These are phyloP conservation scores for Podosphaera xanthii DNA, from an alignment of 2,329 filamentous ascomycete species.

Conservation along the genomic window DNA sequence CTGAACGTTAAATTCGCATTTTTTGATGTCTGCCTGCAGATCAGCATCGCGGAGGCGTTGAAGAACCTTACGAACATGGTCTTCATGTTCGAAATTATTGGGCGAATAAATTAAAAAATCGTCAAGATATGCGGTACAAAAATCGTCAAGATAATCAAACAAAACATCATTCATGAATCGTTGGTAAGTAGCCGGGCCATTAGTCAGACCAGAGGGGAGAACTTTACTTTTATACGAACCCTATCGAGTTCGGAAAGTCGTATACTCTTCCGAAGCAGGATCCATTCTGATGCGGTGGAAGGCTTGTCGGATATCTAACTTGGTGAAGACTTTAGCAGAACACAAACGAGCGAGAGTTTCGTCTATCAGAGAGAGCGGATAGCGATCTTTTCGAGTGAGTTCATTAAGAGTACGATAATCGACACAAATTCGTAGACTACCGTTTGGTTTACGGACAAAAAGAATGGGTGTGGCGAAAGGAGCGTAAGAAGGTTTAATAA, in stretches of 20 bases:
- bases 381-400: slow-evolving; percentile 1
- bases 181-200: slow-evolving; percentile 1
- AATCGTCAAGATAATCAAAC: no score
- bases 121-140: no score
- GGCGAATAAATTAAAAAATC: no score
- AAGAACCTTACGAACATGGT: background rate
- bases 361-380: background rate
- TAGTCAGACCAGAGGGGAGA: slow-evolving; percentile 1
- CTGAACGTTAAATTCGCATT: background rate
- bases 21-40: background rate
- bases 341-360: background rate
- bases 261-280: background rate
- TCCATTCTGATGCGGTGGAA: slow-evolving; percentile 1
- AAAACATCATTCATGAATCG: no score
- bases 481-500: no score
- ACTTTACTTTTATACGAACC: background rate
- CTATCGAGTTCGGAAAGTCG: background rate
- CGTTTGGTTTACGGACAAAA: background rate
- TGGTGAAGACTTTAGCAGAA: background rate
- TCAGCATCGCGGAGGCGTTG: background rate
- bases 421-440: background rate
- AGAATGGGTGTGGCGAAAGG: background rate
- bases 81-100: background rate
- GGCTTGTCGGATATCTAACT: background rate
- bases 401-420: background rate